phyloP scores from a whole-genome alignment of 129 eudicot genomes.

The Apium graveolens region DNA sequence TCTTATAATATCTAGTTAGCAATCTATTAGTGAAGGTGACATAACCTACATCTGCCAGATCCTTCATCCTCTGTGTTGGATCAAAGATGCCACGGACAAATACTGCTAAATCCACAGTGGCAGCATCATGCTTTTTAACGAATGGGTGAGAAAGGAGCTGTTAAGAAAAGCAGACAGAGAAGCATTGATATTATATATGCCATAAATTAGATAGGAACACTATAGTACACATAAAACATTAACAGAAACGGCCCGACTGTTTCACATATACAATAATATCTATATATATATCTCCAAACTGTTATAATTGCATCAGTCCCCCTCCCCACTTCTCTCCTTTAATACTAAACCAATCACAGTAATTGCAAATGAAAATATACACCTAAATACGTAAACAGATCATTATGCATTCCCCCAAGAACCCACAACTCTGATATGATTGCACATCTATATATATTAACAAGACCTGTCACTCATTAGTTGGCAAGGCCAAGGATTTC shows the following conservation, averaged over 20 bases:
- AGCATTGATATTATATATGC: neutral
- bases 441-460: neutral
- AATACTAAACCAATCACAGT: neutral
- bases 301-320: no score
- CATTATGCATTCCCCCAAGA: neutral
- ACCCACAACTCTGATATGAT: neutral
- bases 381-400: neutral
- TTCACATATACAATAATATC: neutral
- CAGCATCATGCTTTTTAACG: neutral
- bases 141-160: constrained; percentile 18
- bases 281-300: neutral
- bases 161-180: neutral
- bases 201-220: neutral
- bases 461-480: neutral
- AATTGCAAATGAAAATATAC: neutral
- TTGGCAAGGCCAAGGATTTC: neutral
- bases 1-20: neutral
- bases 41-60: constrained; percentile 85
- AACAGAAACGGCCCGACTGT: neutral
- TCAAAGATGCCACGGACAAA: constrained; percentile 83
- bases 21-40: neutral
- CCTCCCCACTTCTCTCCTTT: neutral
- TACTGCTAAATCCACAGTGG: constrained; percentile 12
- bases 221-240: neutral
- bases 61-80: constrained; percentile 90